phyloP scores from a whole-genome alignment of 768 basidiomycete species.

The Russula lepida region DNA sequence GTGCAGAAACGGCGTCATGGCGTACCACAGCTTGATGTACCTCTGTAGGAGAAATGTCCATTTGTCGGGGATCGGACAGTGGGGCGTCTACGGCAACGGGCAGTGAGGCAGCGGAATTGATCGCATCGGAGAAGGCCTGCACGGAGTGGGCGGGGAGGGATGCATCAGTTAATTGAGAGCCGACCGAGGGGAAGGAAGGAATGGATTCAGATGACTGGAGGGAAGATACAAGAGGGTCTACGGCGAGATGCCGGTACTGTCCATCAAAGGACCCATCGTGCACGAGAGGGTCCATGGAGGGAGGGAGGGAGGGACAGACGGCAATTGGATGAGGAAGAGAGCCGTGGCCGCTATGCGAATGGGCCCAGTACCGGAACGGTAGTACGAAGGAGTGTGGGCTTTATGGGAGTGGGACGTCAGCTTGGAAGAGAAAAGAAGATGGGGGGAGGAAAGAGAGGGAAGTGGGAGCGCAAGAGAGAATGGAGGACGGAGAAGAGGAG shows the following conservation, averaged over 20 bases:
- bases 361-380: conserved; percentile 8
- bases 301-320: not conserved
- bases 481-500: not conserved
- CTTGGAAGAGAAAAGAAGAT: conserved; percentile 5
- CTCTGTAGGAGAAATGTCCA: conserved; percentile 20
- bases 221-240: conserved; percentile 6
- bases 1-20: conserved; percentile 9
- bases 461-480: not conserved
- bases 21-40: conserved; percentile 5
- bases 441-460: not conserved
- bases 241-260: conserved; percentile 9
- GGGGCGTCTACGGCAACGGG: conserved; percentile 22
- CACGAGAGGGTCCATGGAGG: conserved; percentile 14
- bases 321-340: not conserved
- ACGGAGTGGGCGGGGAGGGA: conserved; percentile 21
- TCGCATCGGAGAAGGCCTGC: conserved; percentile 22
- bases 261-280: conserved; percentile 7
- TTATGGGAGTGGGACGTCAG: conserved; percentile 11
- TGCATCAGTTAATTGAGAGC: conserved; percentile 21
- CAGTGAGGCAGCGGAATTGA: conserved; percentile 21
- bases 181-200: conserved; percentile 17
- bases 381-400: conserved; percentile 7
- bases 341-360: conserved; percentile 9
- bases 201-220: conserved; percentile 8
- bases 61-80: conserved; percentile 24